These are phyloP conservation scores for Aureobasidium sp. DNA, from an alignment of 2,329 filamentous ascomycete species.

Conservation along the genomic window DNA sequence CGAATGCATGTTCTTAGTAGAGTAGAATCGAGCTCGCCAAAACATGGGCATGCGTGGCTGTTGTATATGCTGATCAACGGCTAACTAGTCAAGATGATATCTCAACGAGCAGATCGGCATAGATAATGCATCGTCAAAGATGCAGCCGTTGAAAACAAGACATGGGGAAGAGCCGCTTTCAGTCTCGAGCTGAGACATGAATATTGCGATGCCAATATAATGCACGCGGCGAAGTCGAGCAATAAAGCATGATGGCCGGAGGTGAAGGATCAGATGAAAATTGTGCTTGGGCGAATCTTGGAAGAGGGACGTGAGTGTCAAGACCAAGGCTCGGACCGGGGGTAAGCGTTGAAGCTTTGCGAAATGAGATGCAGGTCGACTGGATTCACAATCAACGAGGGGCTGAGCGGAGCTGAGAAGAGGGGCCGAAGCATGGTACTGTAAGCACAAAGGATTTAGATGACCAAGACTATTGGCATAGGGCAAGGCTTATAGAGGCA, in stretches of 20 bases:
- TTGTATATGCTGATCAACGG: not conserved
- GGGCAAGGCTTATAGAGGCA: not conserved
- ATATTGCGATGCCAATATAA: not conserved
- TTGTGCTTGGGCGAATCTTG: not conserved
- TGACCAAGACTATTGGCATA: not conserved
- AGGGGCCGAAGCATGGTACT: not conserved
- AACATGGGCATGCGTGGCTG: not conserved
- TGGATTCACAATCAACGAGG: not conserved
- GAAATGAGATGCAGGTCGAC: constrained; percentile 8
- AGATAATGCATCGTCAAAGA: not conserved
- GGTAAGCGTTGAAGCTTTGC: constrained; percentile 11
- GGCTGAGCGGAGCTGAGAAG: not conserved
- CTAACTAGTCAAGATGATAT: not conserved
- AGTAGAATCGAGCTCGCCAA: too few relatives aligned
- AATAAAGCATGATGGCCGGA: not conserved
- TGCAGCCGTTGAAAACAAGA: not conserved
- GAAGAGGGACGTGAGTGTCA: not conserved
- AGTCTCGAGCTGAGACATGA: not conserved
- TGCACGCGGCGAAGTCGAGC: not conserved
- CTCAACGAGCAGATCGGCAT: not conserved
- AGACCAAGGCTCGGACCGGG: constrained; percentile 11
- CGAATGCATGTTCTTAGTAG: too few relatives aligned
- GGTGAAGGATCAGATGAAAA: not conserved
- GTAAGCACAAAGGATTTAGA: not conserved
- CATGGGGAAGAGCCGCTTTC: not conserved